Percentiles rank a stretch among this genome's conserved stretches.
These are phyloP conservation scores for Saturnispora bothae DNA, from an alignment of 805 yeast genomes.

Conservation along the genomic window DNA sequence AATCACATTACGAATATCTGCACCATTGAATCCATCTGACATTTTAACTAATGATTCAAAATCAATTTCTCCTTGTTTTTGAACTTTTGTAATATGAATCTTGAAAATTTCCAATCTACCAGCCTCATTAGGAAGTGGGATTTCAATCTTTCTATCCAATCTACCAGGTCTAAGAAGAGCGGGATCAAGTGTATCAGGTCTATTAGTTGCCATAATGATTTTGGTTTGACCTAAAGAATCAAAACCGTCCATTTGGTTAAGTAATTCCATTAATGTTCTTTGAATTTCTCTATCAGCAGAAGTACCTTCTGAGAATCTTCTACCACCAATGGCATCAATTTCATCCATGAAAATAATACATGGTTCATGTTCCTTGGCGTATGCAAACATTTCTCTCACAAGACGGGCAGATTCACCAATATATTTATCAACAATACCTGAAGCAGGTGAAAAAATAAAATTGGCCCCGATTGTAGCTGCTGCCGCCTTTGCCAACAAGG, in stretches of 20 bases:
- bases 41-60: slow-evolving; percentile 69
- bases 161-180: slow-evolving; percentile 96
- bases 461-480: slow-evolving; percentile 97
- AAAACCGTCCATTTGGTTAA: slow-evolving; percentile 99
- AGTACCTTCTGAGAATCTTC: slow-evolving; percentile 97
- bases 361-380: slow-evolving; percentile 86
- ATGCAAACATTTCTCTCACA: slow-evolving; percentile 88
- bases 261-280: slow-evolving; percentile 93
- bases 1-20: slow-evolving; percentile 93
- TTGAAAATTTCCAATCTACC: slow-evolving; percentile 87
- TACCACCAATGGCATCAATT: slow-evolving; percentile 96
- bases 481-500: slow-evolving; percentile 90
- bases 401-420: slow-evolving; percentile 97
- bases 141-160: slow-evolving; percentile 95
- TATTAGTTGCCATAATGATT: slow-evolving; percentile 96
- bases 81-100: slow-evolving; percentile 88
- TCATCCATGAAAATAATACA: slow-evolving; percentile 97
- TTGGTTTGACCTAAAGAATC: slow-evolving; percentile 91
- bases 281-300: slow-evolving; percentile 99
- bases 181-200: slow-evolving; percentile 84
- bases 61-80: slow-evolving; percentile 76
- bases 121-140: slow-evolving; percentile 84
- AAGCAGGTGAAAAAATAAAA: slow-evolving; percentile 94
- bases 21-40: slow-evolving; percentile 95
- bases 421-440: slow-evolving; percentile 89